phyloP scores from a whole-genome alignment of 2,329 filamentous ascomycete species.

The Grosmannia huntii region DNA sequence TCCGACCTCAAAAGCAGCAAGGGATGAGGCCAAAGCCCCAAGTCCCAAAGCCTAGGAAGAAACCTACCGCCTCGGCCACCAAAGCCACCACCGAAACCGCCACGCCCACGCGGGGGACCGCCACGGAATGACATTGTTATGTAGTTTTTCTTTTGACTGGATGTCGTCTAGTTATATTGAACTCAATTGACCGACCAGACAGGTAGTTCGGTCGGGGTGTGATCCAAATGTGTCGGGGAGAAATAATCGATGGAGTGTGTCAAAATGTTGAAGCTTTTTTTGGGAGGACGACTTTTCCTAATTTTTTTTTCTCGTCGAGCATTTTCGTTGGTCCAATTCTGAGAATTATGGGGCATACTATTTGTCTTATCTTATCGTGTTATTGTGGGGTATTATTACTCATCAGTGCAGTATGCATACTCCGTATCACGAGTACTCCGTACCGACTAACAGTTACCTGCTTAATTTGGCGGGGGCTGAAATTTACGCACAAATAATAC shows the following conservation, averaged over 20 bases:
- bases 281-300: background rate
- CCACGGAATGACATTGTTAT: slow-evolving; percentile 51
- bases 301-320: background rate
- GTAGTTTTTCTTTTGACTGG: background rate
- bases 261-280: background rate
- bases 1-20: background rate
- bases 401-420: background rate
- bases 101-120: slow-evolving; percentile 27
- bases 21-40: background rate
- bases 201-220: background rate
- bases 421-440: too few relatives aligned
- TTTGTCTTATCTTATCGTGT: background rate
- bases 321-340: background rate
- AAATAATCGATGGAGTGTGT: background rate
- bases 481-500: background rate
- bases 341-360: background rate
- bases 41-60: background rate
- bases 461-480: background rate
- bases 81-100: slow-evolving; percentile 32
- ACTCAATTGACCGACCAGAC: background rate
- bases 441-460: background rate
- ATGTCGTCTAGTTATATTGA: background rate
- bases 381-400: background rate
- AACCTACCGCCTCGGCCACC: slow-evolving; percentile 37
- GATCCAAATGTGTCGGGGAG: background rate